These are phyloP conservation scores for Calendula officinalis DNA, from an alignment of 129 eudicot species.

Conservation along the genomic window DNA sequence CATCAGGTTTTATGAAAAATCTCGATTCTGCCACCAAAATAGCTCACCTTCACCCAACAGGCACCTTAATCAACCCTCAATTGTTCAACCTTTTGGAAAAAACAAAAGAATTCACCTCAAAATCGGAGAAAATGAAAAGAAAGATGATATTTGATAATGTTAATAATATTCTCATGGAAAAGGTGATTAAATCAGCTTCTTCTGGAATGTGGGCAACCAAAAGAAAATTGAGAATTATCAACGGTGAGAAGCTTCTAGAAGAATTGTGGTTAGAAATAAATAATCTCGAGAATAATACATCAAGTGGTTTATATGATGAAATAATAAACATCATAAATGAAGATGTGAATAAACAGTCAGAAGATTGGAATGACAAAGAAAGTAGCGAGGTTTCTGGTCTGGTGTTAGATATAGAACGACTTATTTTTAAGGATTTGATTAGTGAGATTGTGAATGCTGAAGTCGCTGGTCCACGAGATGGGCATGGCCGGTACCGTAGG, in stretches of 20 bases:
- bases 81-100: slow-evolving; percentile 71
- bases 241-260: slow-evolving; percentile 46
- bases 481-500: slow-evolving; percentile 38
- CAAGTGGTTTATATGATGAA: slow-evolving; percentile 41
- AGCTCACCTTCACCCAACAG: slow-evolving; percentile 43
- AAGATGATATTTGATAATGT: slow-evolving; percentile 68
- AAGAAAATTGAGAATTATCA: slow-evolving; percentile 21
- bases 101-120: slow-evolving; percentile 38
- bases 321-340: slow-evolving; percentile 43
- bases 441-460: slow-evolving; percentile 55
- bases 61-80: slow-evolving; percentile 61
- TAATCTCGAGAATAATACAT: slow-evolving; percentile 34
- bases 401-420: slow-evolving; percentile 81
- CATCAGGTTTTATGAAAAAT: slow-evolving; percentile 53
- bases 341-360: slow-evolving; percentile 54
- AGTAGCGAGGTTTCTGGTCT: slow-evolving; percentile 57
- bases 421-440: slow-evolving; percentile 83
- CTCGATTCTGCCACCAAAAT: slow-evolving; percentile 32
- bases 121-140: slow-evolving; percentile 49
- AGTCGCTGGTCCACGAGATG: slow-evolving; percentile 27
- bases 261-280: slow-evolving; percentile 55
- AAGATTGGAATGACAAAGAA: slow-evolving; percentile 47
- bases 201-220: slow-evolving; percentile 33
- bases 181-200: slow-evolving; percentile 35
- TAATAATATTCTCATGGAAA: slow-evolving; percentile 54